Percentiles rank a stretch among this genome's conserved stretches.
Conservation (phyloP, 2,329 filamentous ascomycete species). For the Cyclaneusma minus region DNA sequence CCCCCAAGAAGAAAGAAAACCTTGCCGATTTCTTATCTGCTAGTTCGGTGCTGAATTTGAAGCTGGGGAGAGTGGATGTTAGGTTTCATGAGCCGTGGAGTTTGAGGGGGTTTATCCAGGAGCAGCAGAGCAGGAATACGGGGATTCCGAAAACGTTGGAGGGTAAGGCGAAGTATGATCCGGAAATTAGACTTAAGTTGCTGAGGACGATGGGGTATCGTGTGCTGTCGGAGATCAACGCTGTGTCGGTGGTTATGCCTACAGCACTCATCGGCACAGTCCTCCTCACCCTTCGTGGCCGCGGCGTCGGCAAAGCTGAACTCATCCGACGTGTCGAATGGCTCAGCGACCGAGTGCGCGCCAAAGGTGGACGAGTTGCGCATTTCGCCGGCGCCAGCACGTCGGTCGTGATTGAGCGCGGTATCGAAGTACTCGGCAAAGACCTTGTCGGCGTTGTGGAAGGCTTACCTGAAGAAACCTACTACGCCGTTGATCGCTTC, state of each 20-base stretch:
- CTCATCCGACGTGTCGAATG: conserved; percentile 78
- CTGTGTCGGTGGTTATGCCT: conserved; percentile 94
- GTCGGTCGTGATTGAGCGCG: conserved; percentile 71
- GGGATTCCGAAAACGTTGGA: conserved; percentile 31
- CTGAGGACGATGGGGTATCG: conserved; percentile 81
- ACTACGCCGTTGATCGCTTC: conserved; percentile 88
- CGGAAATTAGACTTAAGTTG: conserved; percentile 39
- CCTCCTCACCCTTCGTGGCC: conserved; percentile 74
- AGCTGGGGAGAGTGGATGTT: conserved; percentile 83
- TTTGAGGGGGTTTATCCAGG: conserved; percentile 61
- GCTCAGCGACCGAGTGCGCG: conserved; percentile 67
- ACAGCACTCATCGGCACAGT: conserved; percentile 92
- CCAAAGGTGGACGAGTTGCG: conserved; percentile 81
- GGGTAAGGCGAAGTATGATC: conserved; percentile 26
- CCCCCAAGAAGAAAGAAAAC: conserved; percentile 93
- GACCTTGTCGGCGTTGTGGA: conserved; percentile 70
- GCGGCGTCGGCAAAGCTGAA: conserved; percentile 79
- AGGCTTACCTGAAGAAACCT: conserved; percentile 77
- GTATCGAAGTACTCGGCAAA: conserved; percentile 79
- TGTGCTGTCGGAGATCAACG: conserved; percentile 86
- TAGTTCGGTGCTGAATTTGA: conserved; percentile 76
- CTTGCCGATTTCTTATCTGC: conserved; percentile 73
- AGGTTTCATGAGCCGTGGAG: conserved; percentile 97
- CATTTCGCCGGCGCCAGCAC: conserved; percentile 78
- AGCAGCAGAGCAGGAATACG: conserved; percentile 49